These are phyloP conservation scores for Heimioporus sp. DNA, from an alignment of 768 basidiomycete genomes.

Conservation along the genomic window DNA sequence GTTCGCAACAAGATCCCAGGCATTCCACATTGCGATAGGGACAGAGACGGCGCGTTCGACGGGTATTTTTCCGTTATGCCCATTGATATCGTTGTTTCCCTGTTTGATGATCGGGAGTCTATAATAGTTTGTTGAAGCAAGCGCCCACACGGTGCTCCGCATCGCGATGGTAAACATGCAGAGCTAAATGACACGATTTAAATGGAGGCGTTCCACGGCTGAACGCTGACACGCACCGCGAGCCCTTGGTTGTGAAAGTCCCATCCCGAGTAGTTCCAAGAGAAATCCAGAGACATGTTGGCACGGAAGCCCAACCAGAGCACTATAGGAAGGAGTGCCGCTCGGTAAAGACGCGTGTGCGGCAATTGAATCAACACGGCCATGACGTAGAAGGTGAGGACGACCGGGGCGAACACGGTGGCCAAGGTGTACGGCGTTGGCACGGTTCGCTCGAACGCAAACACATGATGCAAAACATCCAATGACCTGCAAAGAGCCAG, in stretches of 20 bases:
- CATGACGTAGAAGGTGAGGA: slow-evolving; percentile 47
- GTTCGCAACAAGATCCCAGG: slow-evolving; percentile 25
- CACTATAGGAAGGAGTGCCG: slow-evolving; percentile 49
- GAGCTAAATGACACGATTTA: slow-evolving; percentile 12
- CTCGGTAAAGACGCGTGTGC: slow-evolving; percentile 40
- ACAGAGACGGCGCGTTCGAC: slow-evolving; percentile 1
- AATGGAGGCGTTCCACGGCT: neutral
- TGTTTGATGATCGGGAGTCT: slow-evolving; percentile 9
- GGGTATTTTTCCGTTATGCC: neutral
- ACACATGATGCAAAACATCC: slow-evolving; percentile 7
- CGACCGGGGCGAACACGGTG: slow-evolving; percentile 40
- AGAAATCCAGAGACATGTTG: slow-evolving; percentile 26
- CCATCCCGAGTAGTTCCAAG: slow-evolving; percentile 10
- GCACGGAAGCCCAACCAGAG: slow-evolving; percentile 44
- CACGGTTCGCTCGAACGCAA: slow-evolving; percentile 14
- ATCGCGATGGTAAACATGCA: slow-evolving; percentile 21
- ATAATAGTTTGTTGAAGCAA: slow-evolving; percentile 11
- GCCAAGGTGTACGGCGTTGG: slow-evolving; percentile 29
- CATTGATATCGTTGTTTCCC: neutral
- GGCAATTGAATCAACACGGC: slow-evolving; percentile 53
- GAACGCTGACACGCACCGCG: slow-evolving; percentile 11
- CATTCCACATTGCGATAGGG: slow-evolving; percentile 24
- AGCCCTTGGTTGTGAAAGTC: slow-evolving; percentile 22
- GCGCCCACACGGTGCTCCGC: slow-evolving; percentile 24
- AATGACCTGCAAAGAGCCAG: slow-evolving; percentile 3